Conservation (phyloP, 768 basidiomycete species). For the Lactarius indigo region DNA sequence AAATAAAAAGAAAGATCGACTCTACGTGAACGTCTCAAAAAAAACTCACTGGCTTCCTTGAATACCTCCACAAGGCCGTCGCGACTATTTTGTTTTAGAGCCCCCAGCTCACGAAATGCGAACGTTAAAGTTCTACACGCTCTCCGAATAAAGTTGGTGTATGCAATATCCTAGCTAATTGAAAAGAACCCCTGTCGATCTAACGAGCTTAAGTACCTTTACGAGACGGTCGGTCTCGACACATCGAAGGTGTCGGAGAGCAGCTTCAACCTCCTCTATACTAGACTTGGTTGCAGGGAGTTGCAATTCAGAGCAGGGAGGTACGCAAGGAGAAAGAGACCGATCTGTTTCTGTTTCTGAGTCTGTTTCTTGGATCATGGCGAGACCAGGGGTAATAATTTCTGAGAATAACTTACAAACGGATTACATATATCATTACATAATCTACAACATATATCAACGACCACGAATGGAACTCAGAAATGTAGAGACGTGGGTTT, state of each 20-base stretch:
- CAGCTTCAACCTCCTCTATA: constrained; percentile 1
- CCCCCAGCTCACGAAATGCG: constrained; percentile 5
- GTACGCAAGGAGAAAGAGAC: constrained; percentile 22
- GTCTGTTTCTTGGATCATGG: constrained; percentile 51
- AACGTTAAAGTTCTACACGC: constrained; percentile 6
- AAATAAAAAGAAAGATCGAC: background rate
- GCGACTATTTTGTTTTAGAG: background rate
- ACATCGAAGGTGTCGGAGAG: background rate
- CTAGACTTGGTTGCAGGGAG: background rate
- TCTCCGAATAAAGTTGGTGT: constrained; percentile 8
- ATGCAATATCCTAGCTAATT: constrained; percentile 15
- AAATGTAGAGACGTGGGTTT: constrained; percentile 53
- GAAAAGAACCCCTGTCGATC: constrained; percentile 17
- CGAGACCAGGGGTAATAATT: background rate
- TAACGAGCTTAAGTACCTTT: constrained; percentile 11
- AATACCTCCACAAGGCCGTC: constrained; percentile 8
- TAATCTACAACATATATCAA: constrained; percentile 23
- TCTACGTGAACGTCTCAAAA: background rate
- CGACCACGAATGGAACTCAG: constrained; percentile 36
- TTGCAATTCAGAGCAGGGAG: background rate
- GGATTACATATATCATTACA: constrained; percentile 19
- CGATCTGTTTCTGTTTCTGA: constrained; percentile 40
- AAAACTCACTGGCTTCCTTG: constrained; percentile 14
- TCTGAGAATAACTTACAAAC: background rate
- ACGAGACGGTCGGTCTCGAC: constrained; percentile 4